Conservation (phyloP, 257 asterid species). For the Solanum etuberosum region DNA sequence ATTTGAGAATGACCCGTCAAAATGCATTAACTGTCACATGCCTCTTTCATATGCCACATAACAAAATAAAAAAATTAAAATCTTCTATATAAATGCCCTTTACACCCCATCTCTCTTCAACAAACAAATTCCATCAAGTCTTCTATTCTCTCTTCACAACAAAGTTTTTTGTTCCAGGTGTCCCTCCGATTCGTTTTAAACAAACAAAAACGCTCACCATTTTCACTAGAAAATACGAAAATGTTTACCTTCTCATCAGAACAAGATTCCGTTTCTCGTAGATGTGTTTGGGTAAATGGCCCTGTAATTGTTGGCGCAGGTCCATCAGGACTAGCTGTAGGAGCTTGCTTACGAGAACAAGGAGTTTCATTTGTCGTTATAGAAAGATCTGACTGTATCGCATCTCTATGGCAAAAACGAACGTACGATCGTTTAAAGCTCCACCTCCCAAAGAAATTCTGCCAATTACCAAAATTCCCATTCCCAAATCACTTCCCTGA, state of each 20-base stretch:
- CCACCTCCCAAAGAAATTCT: constrained; percentile 73
- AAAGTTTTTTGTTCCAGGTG: fast-evolving
- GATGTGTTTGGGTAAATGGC: constrained; percentile 85
- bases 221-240: background rate
- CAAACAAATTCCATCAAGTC: constrained; percentile 10
- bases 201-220: background rate
- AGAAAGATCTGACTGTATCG: constrained; percentile 77
- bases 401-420: constrained; percentile 82
- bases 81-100: constrained; percentile 46
- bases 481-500: constrained; percentile 81
- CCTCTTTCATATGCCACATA: background rate
- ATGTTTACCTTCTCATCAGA: constrained; percentile 38
- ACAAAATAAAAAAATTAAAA: background rate
- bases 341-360: constrained; percentile 62
- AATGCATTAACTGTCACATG: constrained; percentile 40
- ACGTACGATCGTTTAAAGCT: constrained; percentile 78
- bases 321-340: constrained; percentile 91
- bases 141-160: background rate
- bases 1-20: constrained; percentile 11
- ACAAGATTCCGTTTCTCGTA: constrained; percentile 26
- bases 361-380: constrained; percentile 62
- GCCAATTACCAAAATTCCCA: constrained; percentile 59
- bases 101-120: constrained; percentile 10
- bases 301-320: constrained; percentile 89
- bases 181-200: background rate